Evolutionary conservation across 1,139 yeast species (phyloP).

Genomic region (Wickerhamomyces sp.): DNA sequence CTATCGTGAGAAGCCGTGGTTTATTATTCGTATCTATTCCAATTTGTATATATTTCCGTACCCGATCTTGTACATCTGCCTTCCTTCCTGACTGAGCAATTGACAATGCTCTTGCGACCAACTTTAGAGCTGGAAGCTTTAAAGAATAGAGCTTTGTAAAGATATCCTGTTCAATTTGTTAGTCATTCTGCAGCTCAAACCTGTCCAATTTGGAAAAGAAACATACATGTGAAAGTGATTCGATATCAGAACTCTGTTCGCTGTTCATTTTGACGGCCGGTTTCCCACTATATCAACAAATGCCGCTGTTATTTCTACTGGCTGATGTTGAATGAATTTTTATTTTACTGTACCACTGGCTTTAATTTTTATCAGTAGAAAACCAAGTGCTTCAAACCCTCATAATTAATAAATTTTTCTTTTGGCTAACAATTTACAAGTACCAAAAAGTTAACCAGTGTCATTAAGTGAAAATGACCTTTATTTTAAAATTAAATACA

Average conservation of each 20-base stretch:
- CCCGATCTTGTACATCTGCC: slow-evolving; percentile 44
- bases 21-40: slow-evolving; percentile 36
- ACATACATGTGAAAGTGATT: slow-evolving; percentile 4
- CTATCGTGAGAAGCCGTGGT: slow-evolving; percentile 39
- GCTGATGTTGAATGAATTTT: too few relatives aligned
- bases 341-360: too few relatives aligned
- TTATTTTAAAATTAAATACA: too few relatives aligned
- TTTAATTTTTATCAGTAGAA: too few relatives aligned
- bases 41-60: slow-evolving; percentile 35
- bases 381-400: too few relatives aligned
- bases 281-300: too few relatives aligned
- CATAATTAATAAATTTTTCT: too few relatives aligned
- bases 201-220: too few relatives aligned
- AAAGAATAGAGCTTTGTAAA: slow-evolving; percentile 9
- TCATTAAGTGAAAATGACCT: too few relatives aligned
- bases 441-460: too few relatives aligned
- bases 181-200: not conserved
- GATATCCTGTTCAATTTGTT: slow-evolving; percentile 2
- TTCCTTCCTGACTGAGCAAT: slow-evolving; percentile 47
- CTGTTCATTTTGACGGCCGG: not conserved
- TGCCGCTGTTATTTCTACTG: too few relatives aligned
- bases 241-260: not conserved
- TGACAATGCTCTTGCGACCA: slow-evolving; percentile 41
- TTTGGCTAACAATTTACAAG: too few relatives aligned
- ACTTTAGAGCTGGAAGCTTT: slow-evolving; percentile 35